Conservation (phyloP, 306 rosid genomes). For the Casuarina cunninghamiana region DNA sequence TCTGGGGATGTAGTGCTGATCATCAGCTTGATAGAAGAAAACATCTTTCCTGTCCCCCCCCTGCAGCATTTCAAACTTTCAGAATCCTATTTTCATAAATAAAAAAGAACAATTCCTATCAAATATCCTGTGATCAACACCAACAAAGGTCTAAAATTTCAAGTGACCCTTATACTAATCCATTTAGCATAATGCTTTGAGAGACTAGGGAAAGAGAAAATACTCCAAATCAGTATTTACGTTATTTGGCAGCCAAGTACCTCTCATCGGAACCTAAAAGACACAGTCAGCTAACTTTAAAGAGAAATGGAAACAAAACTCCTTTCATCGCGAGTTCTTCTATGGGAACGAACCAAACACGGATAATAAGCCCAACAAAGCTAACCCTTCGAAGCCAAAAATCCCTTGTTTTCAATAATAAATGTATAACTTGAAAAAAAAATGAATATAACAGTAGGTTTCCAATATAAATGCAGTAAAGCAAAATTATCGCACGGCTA, state of each 20-base stretch:
- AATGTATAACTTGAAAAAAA: background rate
- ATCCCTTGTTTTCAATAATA: background rate
- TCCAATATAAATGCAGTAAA: background rate
- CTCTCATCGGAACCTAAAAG: background rate
- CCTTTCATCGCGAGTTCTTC: background rate
- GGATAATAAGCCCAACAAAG: background rate
- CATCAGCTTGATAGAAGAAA: slow-evolving; percentile 97
- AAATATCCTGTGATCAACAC: background rate
- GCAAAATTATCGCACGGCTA: background rate
- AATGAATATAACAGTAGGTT: background rate
- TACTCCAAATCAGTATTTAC: background rate
- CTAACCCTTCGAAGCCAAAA: background rate
- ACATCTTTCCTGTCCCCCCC: slow-evolving; percentile 98
- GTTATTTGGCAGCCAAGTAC: background rate
- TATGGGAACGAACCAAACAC: background rate
- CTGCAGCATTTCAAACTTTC: slow-evolving; percentile 46
- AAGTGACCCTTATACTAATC: no score
- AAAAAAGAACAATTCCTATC: background rate
- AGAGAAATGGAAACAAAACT: background rate
- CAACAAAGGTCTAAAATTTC: no score
- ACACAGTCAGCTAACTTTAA: background rate
- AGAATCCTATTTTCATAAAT: slow-evolving; percentile 3
- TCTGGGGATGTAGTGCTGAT: slow-evolving; percentile 96
- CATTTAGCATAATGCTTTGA: background rate
- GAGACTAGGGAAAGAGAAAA: background rate